These are phyloP conservation scores for Luvunga scandens DNA, from an alignment of 345 rosid genomes.

Conservation along the genomic window DNA sequence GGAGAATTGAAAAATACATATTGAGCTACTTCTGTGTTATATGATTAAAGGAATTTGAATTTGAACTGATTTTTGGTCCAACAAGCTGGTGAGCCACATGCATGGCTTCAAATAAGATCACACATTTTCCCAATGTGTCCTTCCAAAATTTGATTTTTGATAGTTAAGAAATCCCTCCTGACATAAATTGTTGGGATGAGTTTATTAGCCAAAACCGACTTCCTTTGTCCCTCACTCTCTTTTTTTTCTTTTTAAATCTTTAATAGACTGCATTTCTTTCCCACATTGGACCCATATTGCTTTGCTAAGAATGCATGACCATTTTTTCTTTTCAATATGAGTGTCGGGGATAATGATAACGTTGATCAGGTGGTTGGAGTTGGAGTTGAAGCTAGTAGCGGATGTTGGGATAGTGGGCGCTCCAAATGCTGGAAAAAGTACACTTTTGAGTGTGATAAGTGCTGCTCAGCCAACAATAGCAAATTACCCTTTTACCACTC, in stretches of 20 bases:
- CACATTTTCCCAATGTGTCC: not conserved
- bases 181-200: not conserved
- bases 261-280: not conserved
- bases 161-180: not conserved
- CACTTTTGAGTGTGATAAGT: conserved; percentile 77
- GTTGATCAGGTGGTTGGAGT: conserved; percentile 82
- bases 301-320: not conserved
- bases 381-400: conserved; percentile 87
- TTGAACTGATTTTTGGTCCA: not conserved
- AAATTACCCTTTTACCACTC: conserved; percentile 86
- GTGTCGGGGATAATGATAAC: conserved; percentile 23
- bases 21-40: not conserved
- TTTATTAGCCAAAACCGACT: not conserved
- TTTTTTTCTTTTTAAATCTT: not conserved
- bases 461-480: conserved; percentile 90
- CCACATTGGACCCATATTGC: not conserved
- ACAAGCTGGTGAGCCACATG: not conserved
- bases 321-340: not conserved
- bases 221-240: not conserved
- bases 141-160: not conserved
- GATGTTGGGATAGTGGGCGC: conserved; percentile 95
- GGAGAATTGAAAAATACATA: not conserved
- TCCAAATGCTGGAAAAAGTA: conserved; percentile 97
- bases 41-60: not conserved
- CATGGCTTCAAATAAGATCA: not conserved